These are phyloP conservation scores for Tylopilus rubrobrunneus DNA, from an alignment of 768 basidiomycete genomes.

Conservation along the genomic window DNA sequence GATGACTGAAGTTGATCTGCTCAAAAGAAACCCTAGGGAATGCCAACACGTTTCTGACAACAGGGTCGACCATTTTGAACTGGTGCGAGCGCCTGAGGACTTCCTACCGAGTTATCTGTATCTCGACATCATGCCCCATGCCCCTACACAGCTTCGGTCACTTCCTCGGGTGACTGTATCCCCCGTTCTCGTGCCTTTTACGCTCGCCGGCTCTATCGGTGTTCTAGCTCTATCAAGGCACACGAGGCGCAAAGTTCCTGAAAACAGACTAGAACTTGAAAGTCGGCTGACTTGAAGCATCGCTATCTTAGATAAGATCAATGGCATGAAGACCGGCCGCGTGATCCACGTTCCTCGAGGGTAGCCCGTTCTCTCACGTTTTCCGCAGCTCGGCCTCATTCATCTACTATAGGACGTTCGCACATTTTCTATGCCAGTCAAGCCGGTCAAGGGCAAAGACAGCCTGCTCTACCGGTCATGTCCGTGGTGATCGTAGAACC, in stretches of 20 bases:
- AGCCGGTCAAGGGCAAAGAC: background rate
- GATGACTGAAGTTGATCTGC: background rate
- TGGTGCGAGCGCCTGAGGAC: background rate
- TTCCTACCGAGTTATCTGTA: background rate
- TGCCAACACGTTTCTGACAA: too few relatives aligned
- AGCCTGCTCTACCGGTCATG: background rate
- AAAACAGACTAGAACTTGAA: background rate
- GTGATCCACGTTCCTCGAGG: background rate
- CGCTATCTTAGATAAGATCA: background rate
- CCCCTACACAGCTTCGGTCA: background rate
- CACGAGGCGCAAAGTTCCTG: background rate
- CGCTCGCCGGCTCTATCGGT: background rate
- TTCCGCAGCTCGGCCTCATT: background rate
- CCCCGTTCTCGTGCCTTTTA: background rate
- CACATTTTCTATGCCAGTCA: background rate
- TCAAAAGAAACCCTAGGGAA: background rate
- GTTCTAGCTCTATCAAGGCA: background rate
- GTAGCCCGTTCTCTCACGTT: background rate
- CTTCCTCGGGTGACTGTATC: background rate
- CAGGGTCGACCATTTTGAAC: too few relatives aligned
- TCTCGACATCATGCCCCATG: background rate
- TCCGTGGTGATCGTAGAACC: conserved; percentile 12
- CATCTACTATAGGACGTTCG: background rate
- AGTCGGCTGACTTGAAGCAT: background rate
- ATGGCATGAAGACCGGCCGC: background rate